Conservation (phyloP, 2,329 filamentous ascomycete genomes). For the Incumbomyces lentus region DNA sequence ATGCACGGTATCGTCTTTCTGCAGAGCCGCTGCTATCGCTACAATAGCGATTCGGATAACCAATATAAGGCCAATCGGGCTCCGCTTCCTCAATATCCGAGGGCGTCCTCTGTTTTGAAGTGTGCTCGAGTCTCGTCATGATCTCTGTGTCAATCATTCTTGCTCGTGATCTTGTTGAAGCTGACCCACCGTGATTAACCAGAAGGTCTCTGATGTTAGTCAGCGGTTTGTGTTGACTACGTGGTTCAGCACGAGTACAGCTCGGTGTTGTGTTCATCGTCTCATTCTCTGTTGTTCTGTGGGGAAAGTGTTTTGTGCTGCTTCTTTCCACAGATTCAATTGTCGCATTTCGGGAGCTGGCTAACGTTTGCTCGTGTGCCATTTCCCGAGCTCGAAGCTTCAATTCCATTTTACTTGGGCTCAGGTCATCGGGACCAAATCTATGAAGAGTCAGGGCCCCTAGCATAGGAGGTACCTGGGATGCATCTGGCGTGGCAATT, state of each 20-base stretch:
- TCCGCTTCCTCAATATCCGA: background rate
- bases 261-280: too few relatives aligned
- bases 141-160: background rate
- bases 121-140: background rate
- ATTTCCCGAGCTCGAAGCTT: background rate
- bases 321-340: background rate
- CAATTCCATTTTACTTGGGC: conserved; percentile 1
- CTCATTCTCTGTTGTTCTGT: too few relatives aligned
- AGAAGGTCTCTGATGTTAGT: too few relatives aligned
- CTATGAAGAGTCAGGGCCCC: background rate
- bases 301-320: background rate
- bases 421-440: conserved; percentile 5
- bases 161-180: too few relatives aligned
- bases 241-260: too few relatives aligned
- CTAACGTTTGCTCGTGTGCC: background rate
- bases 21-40: background rate
- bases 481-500: background rate
- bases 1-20: background rate
- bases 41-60: background rate
- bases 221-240: too few relatives aligned
- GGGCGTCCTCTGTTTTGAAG: background rate
- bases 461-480: background rate
- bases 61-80: conserved; percentile 2
- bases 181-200: too few relatives aligned
- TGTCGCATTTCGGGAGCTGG: background rate